Evolutionary conservation across 371 early-diverging fungal genomes (phyloP).

Genomic region (Quaeritorhiza haematococci): DNA sequence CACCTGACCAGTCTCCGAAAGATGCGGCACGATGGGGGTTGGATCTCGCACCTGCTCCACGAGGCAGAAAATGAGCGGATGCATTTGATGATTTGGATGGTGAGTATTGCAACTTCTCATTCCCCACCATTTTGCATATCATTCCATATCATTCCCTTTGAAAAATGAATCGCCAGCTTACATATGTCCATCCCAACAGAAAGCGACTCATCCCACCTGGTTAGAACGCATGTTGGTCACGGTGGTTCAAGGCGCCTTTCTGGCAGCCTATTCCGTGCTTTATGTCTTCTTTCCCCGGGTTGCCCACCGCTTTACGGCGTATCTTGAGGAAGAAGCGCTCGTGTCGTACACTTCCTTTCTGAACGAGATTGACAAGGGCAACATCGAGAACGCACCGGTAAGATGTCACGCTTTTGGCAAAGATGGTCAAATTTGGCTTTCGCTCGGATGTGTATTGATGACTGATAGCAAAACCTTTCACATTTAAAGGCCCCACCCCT

Average conservation of each 20-base stretch:
- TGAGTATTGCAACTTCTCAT: slow-evolving; percentile 32
- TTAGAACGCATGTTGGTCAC: slow-evolving; percentile 59
- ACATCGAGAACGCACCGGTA: slow-evolving; percentile 63
- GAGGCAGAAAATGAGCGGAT: slow-evolving; percentile 89
- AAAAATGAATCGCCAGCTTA: neutral
- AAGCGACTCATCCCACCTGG: slow-evolving; percentile 52
- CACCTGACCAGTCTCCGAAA: slow-evolving; percentile 81
- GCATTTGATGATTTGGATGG: slow-evolving; percentile 88
- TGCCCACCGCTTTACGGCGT: slow-evolving; percentile 76
- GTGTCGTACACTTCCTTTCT: slow-evolving; percentile 87
- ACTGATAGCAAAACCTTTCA: neutral
- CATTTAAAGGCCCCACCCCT: slow-evolving; percentile 45
- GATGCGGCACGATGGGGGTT: slow-evolving; percentile 55
- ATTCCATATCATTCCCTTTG: too few relatives aligned
- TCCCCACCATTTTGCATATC: neutral
- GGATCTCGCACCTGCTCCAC: slow-evolving; percentile 43
- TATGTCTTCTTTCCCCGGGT: slow-evolving; percentile 78
- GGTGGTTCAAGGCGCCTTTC: slow-evolving; percentile 81
- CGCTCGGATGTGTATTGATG: neutral
- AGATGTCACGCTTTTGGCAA: slow-evolving; percentile 8
- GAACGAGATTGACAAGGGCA: slow-evolving; percentile 78
- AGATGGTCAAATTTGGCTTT: neutral
- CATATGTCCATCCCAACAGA: neutral
- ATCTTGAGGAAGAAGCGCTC: slow-evolving; percentile 86
- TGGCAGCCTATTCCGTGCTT: slow-evolving; percentile 78